These are phyloP conservation scores for Sporisorium scitamineum DNA, from an alignment of 1,284 basidiomycete species.

Conservation along the genomic window DNA sequence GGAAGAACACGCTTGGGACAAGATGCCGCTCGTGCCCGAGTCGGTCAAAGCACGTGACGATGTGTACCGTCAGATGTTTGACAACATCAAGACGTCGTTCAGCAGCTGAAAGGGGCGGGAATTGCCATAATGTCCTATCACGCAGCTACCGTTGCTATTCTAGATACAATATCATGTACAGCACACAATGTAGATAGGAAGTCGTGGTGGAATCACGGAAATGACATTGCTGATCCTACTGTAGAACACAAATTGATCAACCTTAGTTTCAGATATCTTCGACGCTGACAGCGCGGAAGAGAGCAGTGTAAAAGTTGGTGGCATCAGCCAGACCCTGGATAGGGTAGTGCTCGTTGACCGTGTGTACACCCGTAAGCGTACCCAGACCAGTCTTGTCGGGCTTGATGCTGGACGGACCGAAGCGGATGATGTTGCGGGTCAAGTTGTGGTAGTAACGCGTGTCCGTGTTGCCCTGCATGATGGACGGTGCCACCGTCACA, in stretches of 20 bases:
- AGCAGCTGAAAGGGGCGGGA: slow-evolving; percentile 1
- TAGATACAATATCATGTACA: no score
- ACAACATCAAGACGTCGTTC: slow-evolving; percentile 24
- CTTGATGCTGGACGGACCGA: slow-evolving; percentile 66
- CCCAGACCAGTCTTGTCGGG: slow-evolving; percentile 69
- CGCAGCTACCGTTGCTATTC: not conserved
- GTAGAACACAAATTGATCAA: no score
- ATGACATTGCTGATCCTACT: slow-evolving; percentile 3
- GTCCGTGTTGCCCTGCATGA: slow-evolving; percentile 73
- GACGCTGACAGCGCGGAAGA: slow-evolving; percentile 71
- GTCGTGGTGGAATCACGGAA: not conserved
- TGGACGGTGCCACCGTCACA: slow-evolving; percentile 73
- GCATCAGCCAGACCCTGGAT: slow-evolving; percentile 71
- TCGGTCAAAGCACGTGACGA: slow-evolving; percentile 33
- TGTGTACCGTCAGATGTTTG: slow-evolving; percentile 28
- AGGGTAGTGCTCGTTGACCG: slow-evolving; percentile 75
- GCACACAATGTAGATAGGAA: not conserved
- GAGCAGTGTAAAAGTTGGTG: slow-evolving; percentile 72
- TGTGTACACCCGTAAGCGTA: slow-evolving; percentile 74
- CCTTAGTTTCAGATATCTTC: slow-evolving; percentile 51
- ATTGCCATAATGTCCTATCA: no score
- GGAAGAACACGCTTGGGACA: slow-evolving; percentile 65
- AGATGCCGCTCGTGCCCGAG: slow-evolving; percentile 38
- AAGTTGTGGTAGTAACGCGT: slow-evolving; percentile 73
- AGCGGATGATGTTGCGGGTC: slow-evolving; percentile 74